These are phyloP conservation scores for Acer negundo DNA, from an alignment of 345 rosid genomes.

Conservation along the genomic window DNA sequence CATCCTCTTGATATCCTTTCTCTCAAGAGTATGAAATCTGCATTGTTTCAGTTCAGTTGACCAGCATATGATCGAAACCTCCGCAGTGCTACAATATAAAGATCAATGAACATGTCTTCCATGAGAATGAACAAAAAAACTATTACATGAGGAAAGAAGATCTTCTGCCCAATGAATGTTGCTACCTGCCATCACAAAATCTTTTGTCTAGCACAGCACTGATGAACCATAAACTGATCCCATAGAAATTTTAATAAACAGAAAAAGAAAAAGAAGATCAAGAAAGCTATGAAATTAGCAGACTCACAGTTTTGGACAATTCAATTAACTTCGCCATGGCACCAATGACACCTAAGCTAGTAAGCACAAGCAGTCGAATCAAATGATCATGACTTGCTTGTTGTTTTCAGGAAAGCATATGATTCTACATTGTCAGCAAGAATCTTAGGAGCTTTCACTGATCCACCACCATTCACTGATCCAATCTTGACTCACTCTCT, in stretches of 20 bases:
- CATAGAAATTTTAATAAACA: not conserved
- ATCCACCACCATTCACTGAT: constrained; percentile 62
- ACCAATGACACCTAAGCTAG: constrained; percentile 98
- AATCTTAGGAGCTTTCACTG: constrained; percentile 76
- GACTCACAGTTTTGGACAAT: constrained; percentile 86
- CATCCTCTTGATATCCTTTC: constrained; percentile 57
- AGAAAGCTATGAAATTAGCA: not conserved
- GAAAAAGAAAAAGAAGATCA: not conserved
- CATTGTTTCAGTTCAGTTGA: constrained; percentile 42
- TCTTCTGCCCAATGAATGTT: constrained; percentile 86
- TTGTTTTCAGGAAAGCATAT: constrained; percentile 21
- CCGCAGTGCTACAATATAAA: constrained; percentile 64
- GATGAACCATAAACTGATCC: not conserved
- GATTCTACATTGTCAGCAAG: constrained; percentile 82
- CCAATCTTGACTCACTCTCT: constrained; percentile 61
- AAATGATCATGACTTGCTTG: constrained; percentile 43
- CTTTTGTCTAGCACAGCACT: constrained; percentile 4
- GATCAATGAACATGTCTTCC: not conserved
- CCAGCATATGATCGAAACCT: constrained; percentile 44
- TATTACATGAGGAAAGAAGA: constrained; percentile 20
- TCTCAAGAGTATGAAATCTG: constrained; percentile 37
- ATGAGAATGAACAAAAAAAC: constrained; percentile 4
- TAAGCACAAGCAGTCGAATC: constrained; percentile 64
- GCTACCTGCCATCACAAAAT: constrained; percentile 72
- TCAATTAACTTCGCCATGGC: constrained; percentile 96